Base-by-base conservation (phyloP, 2,329 filamentous ascomycete genomes). In the Verticillium dahliae region DNA sequence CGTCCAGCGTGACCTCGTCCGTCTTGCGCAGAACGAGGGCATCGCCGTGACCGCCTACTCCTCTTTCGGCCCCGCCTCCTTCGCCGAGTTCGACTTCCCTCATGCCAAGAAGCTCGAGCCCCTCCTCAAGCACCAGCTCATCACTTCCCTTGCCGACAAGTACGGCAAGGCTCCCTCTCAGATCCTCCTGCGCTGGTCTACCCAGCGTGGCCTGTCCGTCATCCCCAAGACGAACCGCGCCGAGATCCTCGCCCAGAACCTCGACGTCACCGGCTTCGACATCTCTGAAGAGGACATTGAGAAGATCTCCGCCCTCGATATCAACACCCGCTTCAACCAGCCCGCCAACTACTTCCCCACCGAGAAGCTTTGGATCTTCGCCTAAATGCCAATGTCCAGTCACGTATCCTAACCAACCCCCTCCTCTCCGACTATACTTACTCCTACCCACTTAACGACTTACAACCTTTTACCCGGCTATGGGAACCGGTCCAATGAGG, bases 121-220 rank as follows among this genome's bases (percentile, higher is more conserved):
- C 60, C 82, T 96, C 62, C 89, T 96, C 73, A 82, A 92, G 71
- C 84, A 91, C 74, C 76, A 83, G 22, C 76, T 81, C 60, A 81
- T 96, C 74, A 85, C 82, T 68, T 72, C 69, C 58, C 82, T 93
- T 65, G 88, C 91, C 18, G 74, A 81, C 69, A 92, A 90, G 80
- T 80, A 91, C 71, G 78, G 78, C 73, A 91, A 90, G 81, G 86
- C 87, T 9, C 82, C 91, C 6, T 89, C 90, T 15, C 92, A 97
- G 82, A 82, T 96, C 34, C 82, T 96, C 64, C 82, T 97, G 67
- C 85, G 92, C 69, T 97, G 92, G 92, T 86, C 91, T 27, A 96
- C 92, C 15, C 91, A 96, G 81, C 84, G 90, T 58, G 87, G 86
- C 37, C 80, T 95, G 61, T 90, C 90, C 57, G 89, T 95, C 68